Percentiles rank a stretch among this genome's conserved stretches.
Conservation (phyloP, 73 alveolate genomes). For the Paramecium primaurelia region DNA sequence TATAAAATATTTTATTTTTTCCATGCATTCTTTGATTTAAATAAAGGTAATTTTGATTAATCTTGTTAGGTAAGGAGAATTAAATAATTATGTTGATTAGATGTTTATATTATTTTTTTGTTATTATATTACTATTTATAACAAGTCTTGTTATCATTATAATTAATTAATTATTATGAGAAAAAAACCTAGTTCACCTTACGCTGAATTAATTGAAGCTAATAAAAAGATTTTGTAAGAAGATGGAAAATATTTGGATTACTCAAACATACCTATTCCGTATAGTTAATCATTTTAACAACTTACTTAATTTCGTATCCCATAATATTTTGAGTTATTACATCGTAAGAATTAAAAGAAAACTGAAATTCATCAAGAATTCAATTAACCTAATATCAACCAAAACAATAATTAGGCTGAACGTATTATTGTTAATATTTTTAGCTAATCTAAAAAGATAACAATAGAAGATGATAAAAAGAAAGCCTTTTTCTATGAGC, state of each 20-base stretch:
- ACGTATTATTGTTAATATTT: not conserved
- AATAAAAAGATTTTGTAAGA: not conserved
- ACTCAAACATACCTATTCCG: not conserved
- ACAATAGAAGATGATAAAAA: not conserved
- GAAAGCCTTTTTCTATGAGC: slow-evolving; percentile 18
- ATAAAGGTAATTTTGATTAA: too few species aligned
- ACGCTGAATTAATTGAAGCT: not conserved
- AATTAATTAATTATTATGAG: not conserved
- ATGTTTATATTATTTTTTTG: not conserved
- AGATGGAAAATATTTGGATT: slow-evolving; percentile 13
- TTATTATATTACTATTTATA: not conserved
- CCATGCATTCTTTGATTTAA: too few species aligned
- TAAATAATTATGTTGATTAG: not conserved
- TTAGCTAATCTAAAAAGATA: not conserved
- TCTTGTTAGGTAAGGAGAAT: not conserved
- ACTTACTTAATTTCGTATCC: not conserved
- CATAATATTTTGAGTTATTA: not conserved
- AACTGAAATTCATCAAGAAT: not conserved
- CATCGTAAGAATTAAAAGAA: not conserved
- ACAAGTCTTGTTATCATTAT: not conserved
- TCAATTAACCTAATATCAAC: not conserved
- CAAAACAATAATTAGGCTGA: not conserved
- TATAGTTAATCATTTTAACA: not conserved
- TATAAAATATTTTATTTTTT: too few species aligned
- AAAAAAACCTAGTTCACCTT: slow-evolving; percentile 22